These are phyloP conservation scores for Gautieria morchelliformis DNA, from an alignment of 768 basidiomycete species.

Conservation along the genomic window DNA sequence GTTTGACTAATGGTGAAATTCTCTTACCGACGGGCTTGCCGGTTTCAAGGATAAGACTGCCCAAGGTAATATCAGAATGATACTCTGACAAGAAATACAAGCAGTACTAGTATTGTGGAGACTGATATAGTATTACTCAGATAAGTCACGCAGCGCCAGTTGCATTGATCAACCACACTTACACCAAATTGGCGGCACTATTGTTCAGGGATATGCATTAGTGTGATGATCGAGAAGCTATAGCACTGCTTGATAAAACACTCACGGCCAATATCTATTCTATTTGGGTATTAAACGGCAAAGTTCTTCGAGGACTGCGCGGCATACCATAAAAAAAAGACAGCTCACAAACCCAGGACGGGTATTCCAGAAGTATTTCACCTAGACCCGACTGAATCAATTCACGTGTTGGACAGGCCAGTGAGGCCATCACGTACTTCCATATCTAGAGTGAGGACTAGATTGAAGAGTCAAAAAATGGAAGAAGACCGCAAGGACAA, in stretches of 20 bases:
- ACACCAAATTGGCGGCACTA: neutral
- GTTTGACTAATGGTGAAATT: neutral
- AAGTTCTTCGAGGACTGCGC: neutral
- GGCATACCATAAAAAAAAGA: neutral
- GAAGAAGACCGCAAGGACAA: neutral
- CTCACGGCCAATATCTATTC: constrained; percentile 4
- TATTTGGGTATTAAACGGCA: neutral
- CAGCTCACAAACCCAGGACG: neutral
- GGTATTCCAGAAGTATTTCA: neutral
- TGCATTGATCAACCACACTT: neutral
- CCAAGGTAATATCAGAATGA: too few relatives aligned
- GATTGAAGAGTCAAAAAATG: neutral
- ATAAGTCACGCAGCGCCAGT: neutral
- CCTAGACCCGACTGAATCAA: neutral
- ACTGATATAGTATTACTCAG: neutral
- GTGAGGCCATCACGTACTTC: neutral
- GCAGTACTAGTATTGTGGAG: neutral
- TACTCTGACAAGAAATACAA: too few relatives aligned
- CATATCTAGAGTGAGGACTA: neutral
- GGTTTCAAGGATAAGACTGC: neutral
- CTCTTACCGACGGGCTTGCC: neutral
- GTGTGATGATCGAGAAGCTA: too few relatives aligned
- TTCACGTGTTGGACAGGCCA: neutral
- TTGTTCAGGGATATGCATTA: neutral
- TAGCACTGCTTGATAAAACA: neutral